Base-by-base conservation (phyloP, 306 rosid species). In the Trichosanthes truncata region DNA sequence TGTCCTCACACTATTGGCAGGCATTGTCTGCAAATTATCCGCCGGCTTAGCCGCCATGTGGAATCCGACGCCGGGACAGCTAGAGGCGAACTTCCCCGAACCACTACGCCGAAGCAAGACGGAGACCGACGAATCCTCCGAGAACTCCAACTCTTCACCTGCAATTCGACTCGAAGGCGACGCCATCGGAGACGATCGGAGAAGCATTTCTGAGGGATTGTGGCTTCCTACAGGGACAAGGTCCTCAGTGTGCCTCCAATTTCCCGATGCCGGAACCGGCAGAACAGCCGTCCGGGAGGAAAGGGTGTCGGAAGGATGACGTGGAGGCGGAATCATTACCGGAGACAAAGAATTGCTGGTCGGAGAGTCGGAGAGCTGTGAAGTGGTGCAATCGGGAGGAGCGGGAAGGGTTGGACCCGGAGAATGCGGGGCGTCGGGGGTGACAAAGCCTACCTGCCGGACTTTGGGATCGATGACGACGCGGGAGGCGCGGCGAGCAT, bases 401-500 rank as follows among this genome's bases (percentile, higher is more conserved):
- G 84, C 89, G 77, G 90, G 86, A 20, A 41, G 84, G 83, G 84
- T 69, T 83, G 67, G 85, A 0, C 59, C 83, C 46, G 95, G 85
- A 1, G 62, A 55, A 35, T 31, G 63, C 11, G 81, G 83, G 56
- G 89, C 87, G 36, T 66, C 35, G 23, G 91, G 89, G 41, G 91
- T 75, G 85, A 86, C 83, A 86, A 91, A 91, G 12, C 93, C 98
- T 17, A 93, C 93, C 43, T 79, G 93, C 81, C 93, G 89, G 81
- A 93, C 85, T 83, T 86, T 91, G 26, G 94, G 98, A 73, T 91
- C 93, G 84, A 76, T 80, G 20, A 82, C 76, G 23, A 86, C 29
- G 6, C 92, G 88, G 36, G 93, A 81, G 77, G 38, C 65, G 29
- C 90, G 94, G 74, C 88, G 89, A 65, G 87, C 79, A 74, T 91